These are phyloP conservation scores for Eimeria praecox DNA, from an alignment of 169 alveolate genomes.

Conservation along the genomic window DNA sequence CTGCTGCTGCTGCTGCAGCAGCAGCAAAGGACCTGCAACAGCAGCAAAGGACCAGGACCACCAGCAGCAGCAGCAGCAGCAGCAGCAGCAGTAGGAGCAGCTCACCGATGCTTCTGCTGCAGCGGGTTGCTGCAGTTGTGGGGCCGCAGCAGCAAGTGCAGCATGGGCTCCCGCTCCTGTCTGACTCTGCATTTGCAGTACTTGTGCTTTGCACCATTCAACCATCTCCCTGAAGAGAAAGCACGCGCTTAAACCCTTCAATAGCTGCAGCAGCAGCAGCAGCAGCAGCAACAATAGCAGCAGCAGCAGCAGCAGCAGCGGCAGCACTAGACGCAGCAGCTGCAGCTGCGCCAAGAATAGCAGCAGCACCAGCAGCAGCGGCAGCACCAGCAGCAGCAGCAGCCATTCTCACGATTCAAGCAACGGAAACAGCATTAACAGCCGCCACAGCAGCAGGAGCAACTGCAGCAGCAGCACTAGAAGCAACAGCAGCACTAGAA, in stretches of 20 bases:
- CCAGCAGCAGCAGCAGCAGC: neutral
- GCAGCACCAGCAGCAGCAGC: conserved; percentile 37
- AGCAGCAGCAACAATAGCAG: conserved; percentile 15
- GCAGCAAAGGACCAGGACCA: too few species aligned
- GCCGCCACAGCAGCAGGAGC: conserved; percentile 20
- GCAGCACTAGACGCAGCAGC: conserved; percentile 8
- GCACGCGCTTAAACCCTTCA: neutral
- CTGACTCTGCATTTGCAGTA: neutral
- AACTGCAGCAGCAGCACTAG: neutral
- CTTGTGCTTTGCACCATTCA: conserved; percentile 14
- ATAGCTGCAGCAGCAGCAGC: neutral
- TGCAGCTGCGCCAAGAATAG: neutral
- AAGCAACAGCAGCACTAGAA: neutral
- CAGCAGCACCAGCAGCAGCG: neutral
- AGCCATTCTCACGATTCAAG: neutral
- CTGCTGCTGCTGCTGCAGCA: neutral
- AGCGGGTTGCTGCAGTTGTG: neutral
- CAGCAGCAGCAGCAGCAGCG: conserved; percentile 23
- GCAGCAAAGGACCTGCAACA: neutral
- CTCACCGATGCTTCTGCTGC: neutral
- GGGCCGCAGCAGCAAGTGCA: conserved; percentile 2
- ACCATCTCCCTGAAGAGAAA: conserved; percentile 2
- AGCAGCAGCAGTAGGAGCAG: neutral
- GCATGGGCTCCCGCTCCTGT: neutral
- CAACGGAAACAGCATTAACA: neutral